A percentile compares a stretch with the other conserved stretches of the same genome.
Evolutionary conservation across 1,284 basidiomycete species (phyloP).

Genomic region (Pseudozyma hubeiensis): DNA sequence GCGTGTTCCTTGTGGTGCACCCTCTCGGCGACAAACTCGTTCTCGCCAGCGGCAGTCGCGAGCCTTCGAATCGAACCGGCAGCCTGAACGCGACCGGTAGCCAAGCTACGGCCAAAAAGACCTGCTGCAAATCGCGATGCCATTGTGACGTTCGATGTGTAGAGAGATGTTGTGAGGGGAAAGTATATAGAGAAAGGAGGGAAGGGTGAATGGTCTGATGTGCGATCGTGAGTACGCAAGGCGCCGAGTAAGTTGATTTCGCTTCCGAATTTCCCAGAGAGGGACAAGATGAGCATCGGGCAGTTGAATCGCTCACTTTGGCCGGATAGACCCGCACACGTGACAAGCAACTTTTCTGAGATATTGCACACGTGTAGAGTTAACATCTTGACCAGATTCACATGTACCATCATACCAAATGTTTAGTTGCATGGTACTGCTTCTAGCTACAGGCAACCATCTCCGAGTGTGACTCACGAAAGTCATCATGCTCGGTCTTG

Average conservation of each 20-base stretch:
- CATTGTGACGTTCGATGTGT: slow-evolving; percentile 11
- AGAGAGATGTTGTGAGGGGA: background rate
- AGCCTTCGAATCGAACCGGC: slow-evolving; percentile 18
- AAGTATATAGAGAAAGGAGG: background rate
- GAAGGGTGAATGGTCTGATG: background rate
- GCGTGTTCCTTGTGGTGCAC: slow-evolving; percentile 61
- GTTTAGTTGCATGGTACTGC: too few relatives aligned
- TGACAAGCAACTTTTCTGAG: slow-evolving; percentile 10
- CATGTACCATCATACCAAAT: too few relatives aligned
- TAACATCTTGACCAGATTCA: background rate
- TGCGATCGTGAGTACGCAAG: background rate
- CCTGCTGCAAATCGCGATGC: slow-evolving; percentile 46
- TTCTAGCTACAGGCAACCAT: too few relatives aligned
- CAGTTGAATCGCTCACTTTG: background rate
- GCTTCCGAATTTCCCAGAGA: slow-evolving; percentile 12
- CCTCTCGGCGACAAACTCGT: slow-evolving; percentile 56
- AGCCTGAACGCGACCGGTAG: slow-evolving; percentile 21
- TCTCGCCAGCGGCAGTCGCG: slow-evolving; percentile 40
- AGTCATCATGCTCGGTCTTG: too few relatives aligned
- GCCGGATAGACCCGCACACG: slow-evolving; percentile 24
- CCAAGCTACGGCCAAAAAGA: slow-evolving; percentile 33
- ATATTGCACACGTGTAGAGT: background rate
- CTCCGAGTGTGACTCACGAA: too few relatives aligned
- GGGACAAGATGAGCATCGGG: background rate
- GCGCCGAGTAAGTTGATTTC: background rate